Evolutionary conservation across 805 yeast species (phyloP).

Genomic region (Martiniozyma abietophila): DNA sequence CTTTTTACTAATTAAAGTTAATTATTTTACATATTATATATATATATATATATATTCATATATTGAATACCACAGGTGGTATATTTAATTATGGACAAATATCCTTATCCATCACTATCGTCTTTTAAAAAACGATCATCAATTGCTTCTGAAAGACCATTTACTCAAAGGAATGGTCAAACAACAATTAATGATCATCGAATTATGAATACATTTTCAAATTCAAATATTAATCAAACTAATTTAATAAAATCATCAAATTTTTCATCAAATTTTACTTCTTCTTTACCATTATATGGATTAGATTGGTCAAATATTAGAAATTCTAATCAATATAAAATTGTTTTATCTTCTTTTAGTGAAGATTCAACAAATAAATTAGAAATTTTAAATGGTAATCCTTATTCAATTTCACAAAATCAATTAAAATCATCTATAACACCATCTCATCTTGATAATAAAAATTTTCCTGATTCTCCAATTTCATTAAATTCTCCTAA

Average conservation of each 20-base stretch:
- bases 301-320: constrained; percentile 41
- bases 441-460: constrained; percentile 27
- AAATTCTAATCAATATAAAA: constrained; percentile 31
- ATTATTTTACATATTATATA: too few species aligned
- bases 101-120: constrained; percentile 4
- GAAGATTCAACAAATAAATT: constrained; percentile 69
- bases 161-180: constrained; percentile 7
- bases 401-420: constrained; percentile 9
- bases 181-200: too few species aligned
- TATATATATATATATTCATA: too few species aligned
- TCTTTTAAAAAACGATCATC: constrained; percentile 9
- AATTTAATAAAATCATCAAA: neutral
- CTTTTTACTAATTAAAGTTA: too few species aligned
- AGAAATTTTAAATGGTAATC: constrained; percentile 36
- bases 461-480: too few species aligned
- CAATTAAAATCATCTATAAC: neutral
- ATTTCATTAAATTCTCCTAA: constrained; percentile 1
- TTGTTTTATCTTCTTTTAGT: constrained; percentile 69
- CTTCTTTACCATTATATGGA: constrained; percentile 41
- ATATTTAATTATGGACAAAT: too few species aligned
- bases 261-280: constrained; percentile 33
- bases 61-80: too few species aligned
- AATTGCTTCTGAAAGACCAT: constrained; percentile 12
- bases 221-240: too few species aligned
- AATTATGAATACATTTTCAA: too few species aligned